Evolutionary conservation across 148 eudicot genomes (phyloP).

Genomic region (Cornus florida): DNA sequence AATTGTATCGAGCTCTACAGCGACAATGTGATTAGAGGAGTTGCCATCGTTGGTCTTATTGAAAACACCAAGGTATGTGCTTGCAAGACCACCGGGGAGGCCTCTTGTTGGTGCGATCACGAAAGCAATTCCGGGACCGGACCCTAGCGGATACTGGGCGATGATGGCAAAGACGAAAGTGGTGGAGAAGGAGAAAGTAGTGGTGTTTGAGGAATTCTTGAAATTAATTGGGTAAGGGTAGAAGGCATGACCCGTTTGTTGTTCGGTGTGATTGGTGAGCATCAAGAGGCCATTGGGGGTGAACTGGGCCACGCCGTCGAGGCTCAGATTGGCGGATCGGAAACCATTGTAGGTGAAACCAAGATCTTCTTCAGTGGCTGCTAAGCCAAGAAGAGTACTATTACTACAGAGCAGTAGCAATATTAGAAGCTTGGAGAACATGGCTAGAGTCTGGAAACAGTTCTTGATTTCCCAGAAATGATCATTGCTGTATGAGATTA

Average conservation of each 20-base stretch:
- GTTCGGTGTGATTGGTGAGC: not conserved
- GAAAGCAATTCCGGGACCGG: no score
- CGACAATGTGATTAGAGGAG: not conserved
- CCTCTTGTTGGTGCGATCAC: no score
- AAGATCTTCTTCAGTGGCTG: not conserved
- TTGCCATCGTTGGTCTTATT: not conserved
- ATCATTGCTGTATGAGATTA: no score
- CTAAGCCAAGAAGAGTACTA: not conserved
- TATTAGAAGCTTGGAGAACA: not conserved
- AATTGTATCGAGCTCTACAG: not conserved
- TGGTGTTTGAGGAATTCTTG: no score
- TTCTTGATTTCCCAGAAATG: no score
- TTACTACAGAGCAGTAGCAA: not conserved
- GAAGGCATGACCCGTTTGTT: not conserved
- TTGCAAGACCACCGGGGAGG: not conserved
- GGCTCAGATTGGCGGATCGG: not conserved
- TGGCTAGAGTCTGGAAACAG: not conserved
- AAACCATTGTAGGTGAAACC: not conserved
- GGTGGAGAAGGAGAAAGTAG: no score
- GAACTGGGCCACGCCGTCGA: not conserved
- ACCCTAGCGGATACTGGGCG: no score
- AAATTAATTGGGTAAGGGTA: not conserved
- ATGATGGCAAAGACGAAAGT: no score
- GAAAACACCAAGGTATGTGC: not conserved
- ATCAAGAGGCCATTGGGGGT: not conserved